A percentile compares a stretch with the other conserved stretches of the same genome.
These are phyloP conservation scores for Gnomoniopsis sp. DNA, from an alignment of 2,329 filamentous ascomycete species.

Conservation along the genomic window DNA sequence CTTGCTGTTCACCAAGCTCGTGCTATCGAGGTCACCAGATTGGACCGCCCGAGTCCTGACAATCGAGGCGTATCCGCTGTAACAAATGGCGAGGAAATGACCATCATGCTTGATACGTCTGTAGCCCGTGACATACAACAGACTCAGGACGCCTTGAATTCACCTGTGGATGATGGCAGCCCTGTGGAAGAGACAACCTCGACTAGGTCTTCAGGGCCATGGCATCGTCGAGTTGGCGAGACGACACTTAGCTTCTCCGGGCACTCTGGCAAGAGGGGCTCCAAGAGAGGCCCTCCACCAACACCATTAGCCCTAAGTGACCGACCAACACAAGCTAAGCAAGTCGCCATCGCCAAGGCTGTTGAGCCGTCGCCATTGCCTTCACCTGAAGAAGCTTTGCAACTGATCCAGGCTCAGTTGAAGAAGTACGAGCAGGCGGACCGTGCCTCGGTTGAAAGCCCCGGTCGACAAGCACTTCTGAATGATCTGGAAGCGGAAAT, in stretches of 20 bases:
- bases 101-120: constrained; percentile 42
- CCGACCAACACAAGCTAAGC: constrained; percentile 33
- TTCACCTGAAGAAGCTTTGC: constrained; percentile 46
- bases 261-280: constrained; percentile 40
- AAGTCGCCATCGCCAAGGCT: constrained; percentile 40
- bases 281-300: constrained; percentile 54
- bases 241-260: constrained; percentile 57
- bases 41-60: constrained; percentile 7
- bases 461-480: constrained; percentile 45
- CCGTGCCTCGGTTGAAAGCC: constrained; percentile 32
- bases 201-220: constrained; percentile 28
- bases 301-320: constrained; percentile 48
- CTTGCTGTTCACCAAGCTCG: constrained; percentile 38
- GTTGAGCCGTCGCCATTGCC: constrained; percentile 51
- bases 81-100: constrained; percentile 33
- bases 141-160: neutral
- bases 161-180: constrained; percentile 20
- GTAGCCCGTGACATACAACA: constrained; percentile 20
- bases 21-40: constrained; percentile 34
- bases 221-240: constrained; percentile 58
- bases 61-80: constrained; percentile 25
- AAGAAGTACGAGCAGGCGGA: constrained; percentile 42
- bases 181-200: constrained; percentile 20
- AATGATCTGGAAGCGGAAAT: constrained; percentile 61
- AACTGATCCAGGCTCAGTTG: constrained; percentile 50